Base-by-base conservation (phyloP, 352 stramenopile genomes). In the Globisporangium paddicum region DNA sequence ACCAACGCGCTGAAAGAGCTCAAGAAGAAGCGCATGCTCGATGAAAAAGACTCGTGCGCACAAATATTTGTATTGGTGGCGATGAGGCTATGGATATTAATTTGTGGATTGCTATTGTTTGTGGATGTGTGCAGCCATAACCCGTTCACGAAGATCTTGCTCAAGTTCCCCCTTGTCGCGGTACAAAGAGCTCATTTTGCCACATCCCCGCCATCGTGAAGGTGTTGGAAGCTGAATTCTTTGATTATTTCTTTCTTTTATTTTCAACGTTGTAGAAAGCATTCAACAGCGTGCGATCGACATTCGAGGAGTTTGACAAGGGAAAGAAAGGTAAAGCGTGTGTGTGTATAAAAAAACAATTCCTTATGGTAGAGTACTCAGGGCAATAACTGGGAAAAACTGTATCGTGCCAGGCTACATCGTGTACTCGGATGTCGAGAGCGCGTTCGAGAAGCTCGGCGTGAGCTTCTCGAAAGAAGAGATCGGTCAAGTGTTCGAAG, bases 211-310 rank as follows among this genome's bases (percentile, higher is more conserved):
- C 25, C 28, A 32, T 32, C 6, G 6, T 32, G 28, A 32, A 32
- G 28, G 28, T 32, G 28, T 32, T 32, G 3, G 6, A 32, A 32
- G 28, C 28, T 32, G 28, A 32, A 32, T 32, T 32, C 28, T 32
- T 6, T 32, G 28, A 30, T 30, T 19, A 30, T n/a, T 55, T 57
- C 25, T 42, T 54, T 53, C 26, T 7, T 60, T 11, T 54, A 14
- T 60, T 40, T 54, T 42, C 25, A 26, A 38, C 14, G 7, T 18
- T 46, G 19, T 52, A 88, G 62, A 68, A 82, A 58, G 79, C 84
- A 6, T 93, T 93, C 59, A 81, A 93, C 51, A 93, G 84, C 62
- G 80, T 79, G n/a, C 76, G 82, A 7, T 77, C 77, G 13, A 90
- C 77, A 32, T 93, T 93, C 52, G 61, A 74, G 14, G 68, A 75